Base-by-base conservation (phyloP, 768 basidiomycete genomes). In the Mycena venus region DNA sequence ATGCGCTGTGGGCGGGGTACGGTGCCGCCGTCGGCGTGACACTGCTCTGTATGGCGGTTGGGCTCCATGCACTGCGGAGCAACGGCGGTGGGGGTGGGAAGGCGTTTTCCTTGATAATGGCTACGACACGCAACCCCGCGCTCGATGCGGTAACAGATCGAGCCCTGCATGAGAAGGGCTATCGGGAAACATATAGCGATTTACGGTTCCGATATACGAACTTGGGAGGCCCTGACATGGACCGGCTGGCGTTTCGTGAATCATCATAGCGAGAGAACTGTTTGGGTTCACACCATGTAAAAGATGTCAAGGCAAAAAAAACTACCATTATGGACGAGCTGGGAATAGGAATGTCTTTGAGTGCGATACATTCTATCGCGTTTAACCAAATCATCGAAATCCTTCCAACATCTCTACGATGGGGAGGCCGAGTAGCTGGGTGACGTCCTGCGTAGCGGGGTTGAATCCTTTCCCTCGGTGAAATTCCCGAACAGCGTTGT, bases 11-110 rank as follows among this genome's bases (percentile, higher is more conserved):
- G 68, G 68, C 68, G 29, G 58, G 68, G 1, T 69, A 69, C 19
- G 68, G 23, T 12, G 25, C 68, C 2, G 67, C 67, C 4, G 21
- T 68, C 15, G 66, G 38, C 10, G 59, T 49, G 59, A 61, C 68
- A 12, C 34, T 69, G 2, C 36, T 69, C 4, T 11, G 29, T 5
- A 53, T 69, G 31, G 47, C 47, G 47, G 59, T 69, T 2, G 68
- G 68, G 0, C 23, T 69, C 56, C 67, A 68, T 21, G 67, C 67
- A 10, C 36, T 68, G 27, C 47, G 56, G 56, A 42, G 42, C 56
- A 68, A 68, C n/a, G 68, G 68, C 34, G 68, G 68, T 17, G 68
- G 68, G 3, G 68, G 68, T 21, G 68, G 68, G 17, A 69, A 69
- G 68, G 68, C 58, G 23, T 69, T 69, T 34, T 69, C 68, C 2